Percentiles rank a stretch among this genome's conserved stretches.
These are phyloP conservation scores for Earliella scabrosa DNA, from an alignment of 1,284 basidiomycete genomes.

Conservation along the genomic window DNA sequence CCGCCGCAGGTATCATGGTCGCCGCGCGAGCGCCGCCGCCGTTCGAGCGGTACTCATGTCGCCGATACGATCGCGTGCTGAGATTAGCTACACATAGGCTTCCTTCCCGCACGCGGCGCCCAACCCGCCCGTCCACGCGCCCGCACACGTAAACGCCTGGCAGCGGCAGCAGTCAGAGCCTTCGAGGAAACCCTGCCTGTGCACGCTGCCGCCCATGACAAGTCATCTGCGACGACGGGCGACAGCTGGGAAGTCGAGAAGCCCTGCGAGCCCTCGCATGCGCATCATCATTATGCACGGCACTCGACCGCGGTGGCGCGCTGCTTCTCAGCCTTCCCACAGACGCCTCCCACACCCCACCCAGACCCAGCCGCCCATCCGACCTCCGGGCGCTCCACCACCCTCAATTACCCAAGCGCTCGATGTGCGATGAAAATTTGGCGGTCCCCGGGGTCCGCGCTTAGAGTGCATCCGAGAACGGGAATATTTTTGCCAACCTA, in stretches of 20 bases:
- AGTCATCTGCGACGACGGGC: too few species aligned
- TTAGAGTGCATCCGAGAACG: neutral
- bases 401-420: too few species aligned
- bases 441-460: constrained; percentile 12
- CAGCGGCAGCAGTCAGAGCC: neutral
- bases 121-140: neutral
- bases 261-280: too few species aligned
- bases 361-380: neutral
- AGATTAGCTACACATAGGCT: constrained; percentile 26
- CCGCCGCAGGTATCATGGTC: neutral
- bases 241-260: too few species aligned
- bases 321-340: too few species aligned
- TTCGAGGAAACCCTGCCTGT: neutral
- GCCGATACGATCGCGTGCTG: constrained; percentile 23
- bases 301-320: too few species aligned
- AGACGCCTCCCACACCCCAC: too few species aligned
- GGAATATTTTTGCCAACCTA: neutral
- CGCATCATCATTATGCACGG: too few species aligned
- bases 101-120: neutral
- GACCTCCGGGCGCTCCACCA: neutral
- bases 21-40: neutral
- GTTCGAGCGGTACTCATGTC: too few species aligned
- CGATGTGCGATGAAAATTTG: constrained; percentile 12
- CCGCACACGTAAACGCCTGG: too few species aligned
- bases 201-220: too few species aligned